phyloP scores from a whole-genome alignment of 2,329 filamentous ascomycete species.

The Ophiostoma perfectum region DNA sequence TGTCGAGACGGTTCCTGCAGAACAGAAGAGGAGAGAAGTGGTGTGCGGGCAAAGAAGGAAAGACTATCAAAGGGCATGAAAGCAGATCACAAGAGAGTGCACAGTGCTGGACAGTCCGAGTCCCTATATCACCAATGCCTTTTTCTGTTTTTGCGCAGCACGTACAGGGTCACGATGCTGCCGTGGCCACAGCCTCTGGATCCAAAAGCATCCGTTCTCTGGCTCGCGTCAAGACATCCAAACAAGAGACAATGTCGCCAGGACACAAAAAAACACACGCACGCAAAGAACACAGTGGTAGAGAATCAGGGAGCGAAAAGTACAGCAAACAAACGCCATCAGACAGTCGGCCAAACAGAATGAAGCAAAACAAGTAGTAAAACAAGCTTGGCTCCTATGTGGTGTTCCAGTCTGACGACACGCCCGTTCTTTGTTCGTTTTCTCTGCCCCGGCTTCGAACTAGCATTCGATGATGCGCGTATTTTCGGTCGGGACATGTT shows the following conservation, averaged over 20 bases:
- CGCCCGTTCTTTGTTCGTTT: constrained; percentile 21
- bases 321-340: constrained; percentile 19
- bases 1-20: constrained; percentile 1
- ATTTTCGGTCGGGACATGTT: constrained; percentile 10
- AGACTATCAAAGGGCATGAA: neutral
- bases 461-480: constrained; percentile 22
- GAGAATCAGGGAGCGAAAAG: neutral
- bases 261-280: neutral
- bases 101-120: neutral
- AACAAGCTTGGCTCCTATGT: constrained; percentile 26
- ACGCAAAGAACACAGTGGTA: neutral
- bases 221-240: neutral
- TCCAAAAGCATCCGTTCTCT: neutral
- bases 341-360: constrained; percentile 22
- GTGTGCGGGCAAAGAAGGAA: constrained; percentile 2
- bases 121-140: neutral
- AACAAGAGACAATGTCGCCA: neutral
- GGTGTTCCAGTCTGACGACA: constrained; percentile 28
- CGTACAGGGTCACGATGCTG: neutral
- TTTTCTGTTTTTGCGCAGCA: neutral
- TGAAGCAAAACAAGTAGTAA: constrained; percentile 19
- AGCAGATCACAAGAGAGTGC: neutral
- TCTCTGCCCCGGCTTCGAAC: constrained; percentile 14
- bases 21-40: neutral
- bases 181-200: neutral